Evolutionary conservation across 2,329 filamentous ascomycete species (phyloP).

Genomic region (Diaporthe citrichinensis): DNA sequence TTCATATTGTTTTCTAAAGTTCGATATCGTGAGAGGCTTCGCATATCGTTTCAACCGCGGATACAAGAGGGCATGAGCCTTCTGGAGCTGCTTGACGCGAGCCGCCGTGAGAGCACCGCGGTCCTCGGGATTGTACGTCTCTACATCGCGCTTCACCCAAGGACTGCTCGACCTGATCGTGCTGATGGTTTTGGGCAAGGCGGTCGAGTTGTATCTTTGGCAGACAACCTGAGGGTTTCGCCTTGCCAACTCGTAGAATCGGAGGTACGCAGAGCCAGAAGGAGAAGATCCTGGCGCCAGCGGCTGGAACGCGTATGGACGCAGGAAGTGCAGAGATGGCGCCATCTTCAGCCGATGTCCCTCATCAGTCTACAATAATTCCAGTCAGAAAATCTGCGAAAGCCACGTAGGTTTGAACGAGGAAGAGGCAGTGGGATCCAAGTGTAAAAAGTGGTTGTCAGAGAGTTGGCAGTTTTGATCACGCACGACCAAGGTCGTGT

Average conservation of each 20-base stretch:
- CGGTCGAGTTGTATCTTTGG: constrained; percentile 31
- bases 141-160: constrained; percentile 19
- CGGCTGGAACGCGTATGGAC: constrained; percentile 66
- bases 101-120: constrained; percentile 42
- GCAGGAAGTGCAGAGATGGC: constrained; percentile 64
- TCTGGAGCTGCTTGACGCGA: constrained; percentile 67
- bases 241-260: constrained; percentile 62
- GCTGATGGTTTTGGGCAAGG: constrained; percentile 15
- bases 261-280: constrained; percentile 56
- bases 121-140: constrained; percentile 36
- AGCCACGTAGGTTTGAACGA: not conserved
- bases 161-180: not conserved
- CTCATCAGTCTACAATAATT: constrained; percentile 41
- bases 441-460: constrained; percentile 49
- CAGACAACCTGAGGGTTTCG: not conserved
- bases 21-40: constrained; percentile 54
- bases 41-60: constrained; percentile 61
- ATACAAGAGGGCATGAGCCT: constrained; percentile 66
- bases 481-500: constrained; percentile 63
- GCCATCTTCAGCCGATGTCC: constrained; percentile 55
- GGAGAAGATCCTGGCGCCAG: constrained; percentile 52
- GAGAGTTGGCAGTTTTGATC: constrained; percentile 67
- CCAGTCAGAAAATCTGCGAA: constrained; percentile 42
- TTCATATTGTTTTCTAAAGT: constrained; percentile 54
- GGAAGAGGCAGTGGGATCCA: not conserved